Evolutionary conservation across 306 rosid species (phyloP), one percentile per base, ranked within the genome.

Genomic region (Gillenia trifoliata): DNA sequence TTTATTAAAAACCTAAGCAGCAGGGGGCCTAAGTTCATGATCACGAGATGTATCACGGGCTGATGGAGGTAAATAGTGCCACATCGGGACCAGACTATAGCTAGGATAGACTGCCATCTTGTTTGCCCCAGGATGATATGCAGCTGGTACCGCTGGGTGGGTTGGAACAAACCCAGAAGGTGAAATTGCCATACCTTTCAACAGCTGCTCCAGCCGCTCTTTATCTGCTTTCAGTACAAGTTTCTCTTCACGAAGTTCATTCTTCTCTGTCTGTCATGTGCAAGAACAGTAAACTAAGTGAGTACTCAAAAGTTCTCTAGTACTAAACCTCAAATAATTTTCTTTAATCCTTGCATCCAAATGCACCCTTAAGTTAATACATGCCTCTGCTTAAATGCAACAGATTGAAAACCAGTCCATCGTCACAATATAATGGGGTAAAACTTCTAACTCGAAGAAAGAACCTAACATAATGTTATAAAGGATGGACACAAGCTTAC

Each of bases 1-100:
- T 59, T 26, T 30, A 19, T 16, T 36, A 0, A 19, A 1, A 7
- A 82, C 54, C 79, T 90, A 94, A 3, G 99, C 99, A 78, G 99
- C 97, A 49, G 99, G 99, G 40, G 99, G 99, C 92, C 99, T 90
- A 75, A 87, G 95, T 85, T 92, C 92, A 28, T 94, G 99, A 86
- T 94, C 99, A 34, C 72, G 92, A 16, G 99, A 88, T 28, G 96
- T 92, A 76, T 94, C 99, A 9, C 88, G 83, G 26, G 84, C 73
- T 2, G 89, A 80, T 28, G 82, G 89, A 76, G 95, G 95, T 78
- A 94, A 78, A 78, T 90, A 92, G 59, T 90, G 95, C 96, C 96
- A 94, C 96, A 92, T 90, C 19, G 97, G 97, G 56, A 88, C 71
- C 47, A 88, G 78, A 40, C 97, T 91, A 77, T 90, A 92, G 75